phyloP scores from a whole-genome alignment of 2,329 filamentous ascomycete genomes.

The Ophiocordyceps unilateralis region DNA sequence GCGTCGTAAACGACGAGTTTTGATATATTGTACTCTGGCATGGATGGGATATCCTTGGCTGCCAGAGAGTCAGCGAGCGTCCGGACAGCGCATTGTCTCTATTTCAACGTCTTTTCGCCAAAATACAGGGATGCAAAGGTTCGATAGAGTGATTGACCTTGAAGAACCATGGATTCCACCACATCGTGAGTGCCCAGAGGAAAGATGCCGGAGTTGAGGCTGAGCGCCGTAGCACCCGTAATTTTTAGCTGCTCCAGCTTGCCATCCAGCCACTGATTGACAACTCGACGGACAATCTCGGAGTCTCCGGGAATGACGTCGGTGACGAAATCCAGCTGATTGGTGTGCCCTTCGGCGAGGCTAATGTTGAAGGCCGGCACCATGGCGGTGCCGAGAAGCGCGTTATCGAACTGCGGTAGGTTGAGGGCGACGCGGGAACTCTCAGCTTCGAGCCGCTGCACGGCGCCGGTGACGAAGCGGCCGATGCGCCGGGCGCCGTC shows the following conservation, averaged over 20 bases:
- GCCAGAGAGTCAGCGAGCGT: slow-evolving; percentile 16
- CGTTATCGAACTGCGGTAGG: slow-evolving; percentile 65
- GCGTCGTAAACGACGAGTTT: slow-evolving; percentile 66
- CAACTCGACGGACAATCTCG: slow-evolving; percentile 60
- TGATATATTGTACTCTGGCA: slow-evolving; percentile 72
- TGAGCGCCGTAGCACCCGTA: slow-evolving; percentile 54
- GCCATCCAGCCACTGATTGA: slow-evolving; percentile 78
- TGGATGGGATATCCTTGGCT: slow-evolving; percentile 54
- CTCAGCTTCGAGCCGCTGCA: slow-evolving; percentile 56
- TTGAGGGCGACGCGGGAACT: slow-evolving; percentile 59
- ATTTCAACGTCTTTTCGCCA: slow-evolving; percentile 34
- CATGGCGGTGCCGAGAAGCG: slow-evolving; percentile 58
- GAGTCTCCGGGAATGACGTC: slow-evolving; percentile 61
- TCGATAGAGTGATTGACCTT: slow-evolving; percentile 62
- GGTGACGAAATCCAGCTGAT: slow-evolving; percentile 60
- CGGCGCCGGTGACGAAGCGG: slow-evolving; percentile 62
- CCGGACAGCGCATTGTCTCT: slow-evolving; percentile 4
- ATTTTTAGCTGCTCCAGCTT: slow-evolving; percentile 54
- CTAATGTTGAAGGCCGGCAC: slow-evolving; percentile 62
- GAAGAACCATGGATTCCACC: slow-evolving; percentile 57
- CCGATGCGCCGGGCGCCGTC: slow-evolving; percentile 59
- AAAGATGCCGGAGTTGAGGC: slow-evolving; percentile 63
- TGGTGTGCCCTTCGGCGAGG: slow-evolving; percentile 62
- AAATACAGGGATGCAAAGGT: slow-evolving; percentile 44
- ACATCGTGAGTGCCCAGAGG: slow-evolving; percentile 62